A percentile compares a stretch with the other conserved stretches of the same genome.
These are phyloP conservation scores for Candida insectorum DNA, from an alignment of 805 yeast genomes.

Conservation along the genomic window DNA sequence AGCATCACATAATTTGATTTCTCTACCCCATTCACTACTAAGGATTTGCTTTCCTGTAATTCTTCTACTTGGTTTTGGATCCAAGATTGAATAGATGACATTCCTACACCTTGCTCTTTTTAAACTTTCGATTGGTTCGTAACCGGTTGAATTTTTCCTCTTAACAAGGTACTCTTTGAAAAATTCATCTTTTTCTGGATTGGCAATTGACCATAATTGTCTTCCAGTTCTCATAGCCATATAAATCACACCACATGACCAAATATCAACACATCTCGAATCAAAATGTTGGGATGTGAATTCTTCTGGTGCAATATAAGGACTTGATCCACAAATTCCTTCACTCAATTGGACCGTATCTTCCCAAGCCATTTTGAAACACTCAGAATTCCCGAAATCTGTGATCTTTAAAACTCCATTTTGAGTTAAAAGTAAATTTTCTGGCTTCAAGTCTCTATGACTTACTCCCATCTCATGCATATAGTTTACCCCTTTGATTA, in stretches of 20 bases:
- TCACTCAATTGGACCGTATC: conserved; percentile 62
- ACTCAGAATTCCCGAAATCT: conserved; percentile 84
- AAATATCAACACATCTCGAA: conserved; percentile 77
- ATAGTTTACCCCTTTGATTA: conserved; percentile 77
- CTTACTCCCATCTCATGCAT: conserved; percentile 90
- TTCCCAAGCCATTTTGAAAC: conserved; percentile 86
- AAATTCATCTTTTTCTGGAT: conserved; percentile 71
- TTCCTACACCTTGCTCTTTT: conserved; percentile 88
- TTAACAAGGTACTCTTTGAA: conserved; percentile 71
- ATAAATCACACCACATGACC: conserved; percentile 92
- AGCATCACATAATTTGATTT: conserved; percentile 74
- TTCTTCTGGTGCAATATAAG: conserved; percentile 91
- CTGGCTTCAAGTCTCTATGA: conserved; percentile 88
- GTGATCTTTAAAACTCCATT: conserved; percentile 76
- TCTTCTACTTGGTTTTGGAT: conserved; percentile 85
- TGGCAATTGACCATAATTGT: conserved; percentile 87
- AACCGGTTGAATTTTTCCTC: conserved; percentile 80
- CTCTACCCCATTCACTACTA: conserved; percentile 95
- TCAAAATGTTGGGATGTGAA: conserved; percentile 65
- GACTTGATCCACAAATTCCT: conserved; percentile 82
- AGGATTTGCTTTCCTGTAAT: conserved; percentile 84
- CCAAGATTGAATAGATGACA: conserved; percentile 88
- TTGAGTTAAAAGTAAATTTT: conserved; percentile 70
- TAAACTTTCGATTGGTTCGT: conserved; percentile 83
- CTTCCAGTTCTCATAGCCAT: conserved; percentile 95